Evolutionary conservation across 2,329 filamentous ascomycete species (phyloP), one percentile per base, ranked within the genome.

Genomic region (Clarireedia homoeocarpa): DNA sequence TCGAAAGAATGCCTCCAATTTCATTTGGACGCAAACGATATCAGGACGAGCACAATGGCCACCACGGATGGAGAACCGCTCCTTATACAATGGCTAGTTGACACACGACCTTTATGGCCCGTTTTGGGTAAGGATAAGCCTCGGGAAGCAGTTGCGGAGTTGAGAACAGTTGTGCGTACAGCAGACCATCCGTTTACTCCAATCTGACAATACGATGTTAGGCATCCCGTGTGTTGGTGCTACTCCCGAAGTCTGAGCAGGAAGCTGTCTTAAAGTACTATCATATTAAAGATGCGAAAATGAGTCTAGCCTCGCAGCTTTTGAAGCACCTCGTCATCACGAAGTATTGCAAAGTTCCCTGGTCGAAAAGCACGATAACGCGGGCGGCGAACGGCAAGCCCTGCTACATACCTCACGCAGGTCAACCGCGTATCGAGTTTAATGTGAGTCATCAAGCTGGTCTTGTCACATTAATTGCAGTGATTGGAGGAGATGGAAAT

Each of bases 361-460:
- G 86, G 86, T 70, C 73, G 42, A 70, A 76, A 4, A 81, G 84
- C 48, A 71, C 65, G 17, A 73, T 87, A 56, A 76, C 77, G 10
- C 78, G 83, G 70, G 75, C 83, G 73, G 58, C 71, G 69, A 59
- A 74, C 17, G 63, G 67, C 65, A 67, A 73, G 74, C 74, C 76
- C 60, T 70, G 75, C 68, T 72, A 77, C 60, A 63, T 58, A 7
- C 54, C 58, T 6, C 15, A 40, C 10, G 9, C 14, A 30, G 38
- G 46, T 14, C 15, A 54, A 55, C 39, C 56, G 59, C 30, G 47
- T 20, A 60, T 80, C 36, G 77, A 79, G 58, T 91, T 92, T 76
- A 92, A 92, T 71, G 79, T 91, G 55, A 85, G 82, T 47, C 88
- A 92, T 70, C 88, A 92, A 73, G 85, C 84, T 7, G 88, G 88